phyloP scores from a whole-genome alignment of 1,139 yeast species.

The Diutina pseudorugosa region DNA sequence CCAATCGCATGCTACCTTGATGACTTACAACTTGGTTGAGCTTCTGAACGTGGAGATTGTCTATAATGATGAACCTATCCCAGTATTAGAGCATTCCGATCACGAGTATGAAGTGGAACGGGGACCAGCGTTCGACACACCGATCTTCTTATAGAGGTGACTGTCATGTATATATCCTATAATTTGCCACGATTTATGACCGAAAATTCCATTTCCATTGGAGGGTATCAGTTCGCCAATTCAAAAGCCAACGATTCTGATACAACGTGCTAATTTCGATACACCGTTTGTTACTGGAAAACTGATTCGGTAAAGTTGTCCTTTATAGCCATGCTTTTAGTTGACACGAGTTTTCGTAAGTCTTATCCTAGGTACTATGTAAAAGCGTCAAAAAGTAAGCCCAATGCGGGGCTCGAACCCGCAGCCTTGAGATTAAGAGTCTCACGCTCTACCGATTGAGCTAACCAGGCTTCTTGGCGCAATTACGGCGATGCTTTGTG shows the following conservation, averaged over 20 bases:
- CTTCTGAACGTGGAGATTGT: neutral
- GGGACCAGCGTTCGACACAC: neutral
- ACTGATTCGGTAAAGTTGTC: too few relatives aligned
- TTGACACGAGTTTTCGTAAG: too few relatives aligned
- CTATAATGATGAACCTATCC: neutral
- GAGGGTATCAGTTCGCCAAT: too few relatives aligned
- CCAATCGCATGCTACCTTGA: conserved; percentile 29
- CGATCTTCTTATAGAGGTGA: neutral
- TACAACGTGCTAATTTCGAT: too few relatives aligned
- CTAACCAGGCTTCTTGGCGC: conserved; percentile 9
- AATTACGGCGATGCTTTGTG: too few relatives aligned
- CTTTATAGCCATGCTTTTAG: too few relatives aligned
- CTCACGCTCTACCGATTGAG: conserved; percentile 17
- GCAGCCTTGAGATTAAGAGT: conserved; percentile 15
- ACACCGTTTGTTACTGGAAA: too few relatives aligned
- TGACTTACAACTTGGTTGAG: conserved; percentile 52
- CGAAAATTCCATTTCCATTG: too few relatives aligned
- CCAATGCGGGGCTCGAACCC: conserved; percentile 6
- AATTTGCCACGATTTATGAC: neutral
- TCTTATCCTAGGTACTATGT: too few relatives aligned
- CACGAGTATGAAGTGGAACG: neutral
- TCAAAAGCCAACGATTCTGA: too few relatives aligned
- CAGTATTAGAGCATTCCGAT: neutral
- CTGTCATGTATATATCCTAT: neutral
- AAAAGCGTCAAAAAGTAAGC: neutral